A percentile compares a stretch with the other conserved stretches of the same genome.
Conservation (phyloP, 176 grass and related monocot species). For the bread wheat (Triticum aestivum) region IWGSC_CS_RefSeq_v2.1 NC_057806.1:713139957-713140456, state of each 20-base stretch:
- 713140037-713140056: slow-evolving; percentile 51
- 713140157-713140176: neutral
- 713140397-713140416: slow-evolving; percentile 69
- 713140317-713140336: slow-evolving; percentile 18
- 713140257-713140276: neutral
- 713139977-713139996: slow-evolving; percentile 50
- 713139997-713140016: slow-evolving; percentile 43
- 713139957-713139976: neutral
- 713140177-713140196: too few species aligned
- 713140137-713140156: slow-evolving; percentile 50
- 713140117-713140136: slow-evolving; percentile 54
- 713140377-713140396: slow-evolving; percentile 48
- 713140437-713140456: slow-evolving; percentile 78
- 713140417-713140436: slow-evolving; percentile 73
- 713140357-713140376: neutral
- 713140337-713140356: neutral
- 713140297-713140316: slow-evolving; percentile 19
- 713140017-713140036: slow-evolving; percentile 54
- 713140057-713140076: slow-evolving; percentile 84
- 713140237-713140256: neutral
- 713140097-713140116: slow-evolving; percentile 60
- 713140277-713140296: slow-evolving; percentile 56
- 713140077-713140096: slow-evolving; percentile 45
- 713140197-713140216: too few species aligned
- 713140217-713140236: neutral